phyloP scores from a whole-genome alignment of 768 basidiomycete genomes.

The Cyclocybe cylindracea region DNA sequence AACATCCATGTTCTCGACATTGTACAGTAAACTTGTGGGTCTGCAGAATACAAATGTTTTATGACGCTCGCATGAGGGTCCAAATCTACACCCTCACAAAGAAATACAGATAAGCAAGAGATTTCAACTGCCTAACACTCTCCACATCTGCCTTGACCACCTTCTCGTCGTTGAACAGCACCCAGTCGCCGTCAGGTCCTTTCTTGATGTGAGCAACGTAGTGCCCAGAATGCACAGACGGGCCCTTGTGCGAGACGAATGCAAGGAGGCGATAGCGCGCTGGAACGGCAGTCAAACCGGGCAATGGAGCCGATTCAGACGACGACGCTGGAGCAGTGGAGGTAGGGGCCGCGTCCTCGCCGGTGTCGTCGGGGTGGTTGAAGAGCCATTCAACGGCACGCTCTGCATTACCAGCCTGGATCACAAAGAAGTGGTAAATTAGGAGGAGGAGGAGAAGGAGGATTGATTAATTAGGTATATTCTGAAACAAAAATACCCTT shows the following conservation, averaged over 20 bases:
- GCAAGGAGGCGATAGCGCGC: constrained; percentile 83
- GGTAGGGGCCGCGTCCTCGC: constrained; percentile 48
- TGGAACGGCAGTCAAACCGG: constrained; percentile 64
- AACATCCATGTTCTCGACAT: too few relatives aligned
- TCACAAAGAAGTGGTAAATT: background rate
- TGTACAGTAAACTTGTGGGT: too few relatives aligned
- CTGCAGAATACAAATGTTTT: too few relatives aligned
- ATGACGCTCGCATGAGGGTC: too few relatives aligned
- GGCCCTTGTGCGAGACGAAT: constrained; percentile 97
- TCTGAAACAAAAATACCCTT: background rate
- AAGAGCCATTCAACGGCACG: constrained; percentile 97
- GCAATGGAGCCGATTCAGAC: constrained; percentile 20
- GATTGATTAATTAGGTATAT: too few relatives aligned
- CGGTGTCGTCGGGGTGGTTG: constrained; percentile 85
- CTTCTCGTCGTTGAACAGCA: constrained; percentile 96
- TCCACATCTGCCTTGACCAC: constrained; percentile 86
- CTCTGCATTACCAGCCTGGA: constrained; percentile 71
- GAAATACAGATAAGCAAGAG: constrained; percentile 90
- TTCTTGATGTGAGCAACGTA: constrained; percentile 81
- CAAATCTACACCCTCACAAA: constrained; percentile 62
- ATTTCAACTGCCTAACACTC: constrained; percentile 80
- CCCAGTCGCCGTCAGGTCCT: constrained; percentile 62
- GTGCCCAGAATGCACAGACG: constrained; percentile 92
- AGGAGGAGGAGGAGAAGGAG: background rate
- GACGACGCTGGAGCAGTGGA: constrained; percentile 20